A percentile compares a stretch with the other conserved stretches of the same genome.
phyloP scores from a whole-genome alignment of 2,329 filamentous ascomycete genomes.

The Alternaria rosae region DNA sequence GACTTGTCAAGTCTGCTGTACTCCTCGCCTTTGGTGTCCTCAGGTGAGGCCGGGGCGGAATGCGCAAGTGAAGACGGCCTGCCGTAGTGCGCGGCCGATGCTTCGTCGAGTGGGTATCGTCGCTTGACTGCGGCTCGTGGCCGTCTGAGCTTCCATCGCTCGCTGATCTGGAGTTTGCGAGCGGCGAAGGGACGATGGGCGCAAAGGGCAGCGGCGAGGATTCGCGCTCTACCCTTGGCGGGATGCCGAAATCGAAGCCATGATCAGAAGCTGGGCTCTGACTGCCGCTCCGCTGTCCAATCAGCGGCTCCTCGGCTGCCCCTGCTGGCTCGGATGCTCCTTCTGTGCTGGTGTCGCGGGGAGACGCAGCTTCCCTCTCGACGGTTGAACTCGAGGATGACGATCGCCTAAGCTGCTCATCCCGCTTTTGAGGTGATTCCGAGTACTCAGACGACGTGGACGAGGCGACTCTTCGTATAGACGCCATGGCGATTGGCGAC shows the following conservation, averaged over 20 bases:
- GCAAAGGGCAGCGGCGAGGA: conserved; percentile 15
- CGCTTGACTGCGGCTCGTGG: conserved; percentile 9
- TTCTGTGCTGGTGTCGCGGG: conserved; percentile 17
- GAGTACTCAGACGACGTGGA: conserved; percentile 22
- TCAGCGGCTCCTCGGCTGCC: not conserved
- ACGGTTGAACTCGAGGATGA: conserved; percentile 24
- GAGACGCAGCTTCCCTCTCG: conserved; percentile 29
- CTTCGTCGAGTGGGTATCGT: conserved; percentile 10
- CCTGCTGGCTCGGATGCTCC: conserved; percentile 12
- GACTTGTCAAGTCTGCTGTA: conserved; percentile 25
- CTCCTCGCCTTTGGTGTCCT: conserved; percentile 21
- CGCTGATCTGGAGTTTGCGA: conserved; percentile 11
- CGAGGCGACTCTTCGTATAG: conserved; percentile 28
- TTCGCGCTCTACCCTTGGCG: not conserved
- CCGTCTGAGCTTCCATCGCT: conserved; percentile 2
- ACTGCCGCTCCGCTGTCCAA: conserved; percentile 3
- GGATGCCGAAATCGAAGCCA: conserved; percentile 16
- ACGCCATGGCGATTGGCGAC: conserved; percentile 29
- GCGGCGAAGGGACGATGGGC: conserved; percentile 17
- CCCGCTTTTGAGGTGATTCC: conserved; percentile 11
- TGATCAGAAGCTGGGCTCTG: conserved; percentile 11
- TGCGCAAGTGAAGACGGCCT: conserved; percentile 11
- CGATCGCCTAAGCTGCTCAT: conserved; percentile 35
- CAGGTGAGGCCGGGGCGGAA: conserved; percentile 23
- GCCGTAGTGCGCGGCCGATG: conserved; percentile 4